Base-by-base conservation (phyloP, 2,329 filamentous ascomycete species). In the Dothideomycetes sp. region DNA sequence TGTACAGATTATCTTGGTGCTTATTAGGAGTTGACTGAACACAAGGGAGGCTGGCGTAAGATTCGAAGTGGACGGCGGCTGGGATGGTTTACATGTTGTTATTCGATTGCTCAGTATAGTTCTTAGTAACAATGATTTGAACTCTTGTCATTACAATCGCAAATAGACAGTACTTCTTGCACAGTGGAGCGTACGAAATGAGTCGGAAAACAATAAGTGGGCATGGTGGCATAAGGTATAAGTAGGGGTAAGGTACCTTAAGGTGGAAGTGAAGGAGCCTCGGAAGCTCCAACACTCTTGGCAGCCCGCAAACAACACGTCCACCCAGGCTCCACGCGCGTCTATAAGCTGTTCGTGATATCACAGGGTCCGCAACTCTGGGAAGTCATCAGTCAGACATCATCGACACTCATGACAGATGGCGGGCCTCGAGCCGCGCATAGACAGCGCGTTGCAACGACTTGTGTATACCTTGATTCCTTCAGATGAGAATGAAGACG, bases 391-490 rank as follows among this genome's bases (percentile, higher is more conserved):
- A 12, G 22, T 12, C 12, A 27, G 22, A 7, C 22, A 12, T 12
- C 7, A 12, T 27, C 22, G 22, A 27, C 15, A 34, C 32, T 29
- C n/a, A 37, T 32, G 40, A 30, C 38, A 40, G 44, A 40, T 40
- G 29, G 36, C 42, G 24, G 34, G 24, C 19, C 37, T 35, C 19
- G 44, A 41, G 46, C 63, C 77, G 60, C 83, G 84, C 66, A 75
- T 93, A 62, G 77, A 81, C 57, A 79, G 78, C 59, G 85, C 84
- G 58, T 78, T 93, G 57, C 77, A 84, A 58, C 80, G 81, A 61
- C 72, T 94, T 56, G 78, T 93, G 56, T 70, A 79, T 52, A 80
- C 82, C 55, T 68, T 89, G 43, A 69, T 91, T 41, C 82, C 83
- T 40, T 66, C 71, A 36, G 30, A 33, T 12, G 18, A 36, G 31